Evolutionary conservation across 2,329 filamentous ascomycete species (phyloP).

Genomic region (Chrysoporthe cubensis): DNA sequence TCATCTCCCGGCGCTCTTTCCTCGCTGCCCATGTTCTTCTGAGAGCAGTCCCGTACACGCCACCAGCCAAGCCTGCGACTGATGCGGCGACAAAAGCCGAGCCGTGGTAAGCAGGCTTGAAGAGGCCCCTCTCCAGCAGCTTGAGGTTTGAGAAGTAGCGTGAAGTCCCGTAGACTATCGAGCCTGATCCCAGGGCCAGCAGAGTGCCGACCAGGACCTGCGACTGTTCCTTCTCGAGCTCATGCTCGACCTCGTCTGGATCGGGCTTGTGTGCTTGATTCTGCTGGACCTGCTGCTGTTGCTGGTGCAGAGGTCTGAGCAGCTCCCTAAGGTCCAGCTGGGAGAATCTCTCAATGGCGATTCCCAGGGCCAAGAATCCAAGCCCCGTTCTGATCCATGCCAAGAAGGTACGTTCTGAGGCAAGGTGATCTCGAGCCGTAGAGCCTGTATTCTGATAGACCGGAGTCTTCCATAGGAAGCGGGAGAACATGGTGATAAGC

Average conservation of each 20-base stretch:
- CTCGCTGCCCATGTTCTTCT: constrained; percentile 30
- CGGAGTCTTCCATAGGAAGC: constrained; percentile 32
- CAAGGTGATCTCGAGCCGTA: constrained; percentile 56
- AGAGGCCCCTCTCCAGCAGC: constrained; percentile 47
- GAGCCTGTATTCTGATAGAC: constrained; percentile 50
- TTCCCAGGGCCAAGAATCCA: constrained; percentile 55
- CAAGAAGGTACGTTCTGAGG: constrained; percentile 57
- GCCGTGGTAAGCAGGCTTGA: constrained; percentile 41
- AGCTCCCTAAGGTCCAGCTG: constrained; percentile 45
- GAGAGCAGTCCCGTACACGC: constrained; percentile 36
- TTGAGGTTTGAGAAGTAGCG: constrained; percentile 51
- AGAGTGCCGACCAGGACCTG: constrained; percentile 46
- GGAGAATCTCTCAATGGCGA: constrained; percentile 51
- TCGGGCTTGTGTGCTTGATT: constrained; percentile 21
- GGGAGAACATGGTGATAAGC: constrained; percentile 21
- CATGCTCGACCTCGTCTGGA: constrained; percentile 18
- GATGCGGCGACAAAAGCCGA: constrained; percentile 36
- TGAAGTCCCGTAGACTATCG: constrained; percentile 50
- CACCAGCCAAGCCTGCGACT: constrained; percentile 38
- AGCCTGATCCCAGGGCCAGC: constrained; percentile 49
- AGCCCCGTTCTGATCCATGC: constrained; percentile 56
- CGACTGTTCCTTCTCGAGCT: constrained; percentile 37
- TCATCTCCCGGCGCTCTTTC: constrained; percentile 26
- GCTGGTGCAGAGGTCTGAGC: constrained; percentile 34
- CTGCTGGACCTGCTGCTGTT: constrained; percentile 24